Percentiles rank a stretch among this genome's conserved stretches.
These are phyloP conservation scores for Echria macrotheca DNA, from an alignment of 495 filamentous ascomycete species.

Conservation along the genomic window DNA sequence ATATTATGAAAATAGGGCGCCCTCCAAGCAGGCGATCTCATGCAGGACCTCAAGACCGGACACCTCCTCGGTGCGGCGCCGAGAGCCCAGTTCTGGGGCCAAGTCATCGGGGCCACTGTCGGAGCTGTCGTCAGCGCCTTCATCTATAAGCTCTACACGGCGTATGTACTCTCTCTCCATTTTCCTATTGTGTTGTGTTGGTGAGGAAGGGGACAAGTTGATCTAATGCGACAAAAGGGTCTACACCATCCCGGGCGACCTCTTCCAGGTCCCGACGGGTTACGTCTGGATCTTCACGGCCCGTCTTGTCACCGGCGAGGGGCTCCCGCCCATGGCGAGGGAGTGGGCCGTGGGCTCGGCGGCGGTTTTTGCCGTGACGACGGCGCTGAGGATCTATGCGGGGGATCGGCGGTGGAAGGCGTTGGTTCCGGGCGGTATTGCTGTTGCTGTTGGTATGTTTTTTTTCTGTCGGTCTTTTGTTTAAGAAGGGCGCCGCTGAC, in stretches of 20 bases:
- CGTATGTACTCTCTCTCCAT: conserved; percentile 20
- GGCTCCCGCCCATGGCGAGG: conserved; percentile 74
- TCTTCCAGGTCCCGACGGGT: conserved; percentile 91
- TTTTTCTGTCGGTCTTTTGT: too few relatives aligned
- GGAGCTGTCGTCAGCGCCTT: conserved; percentile 81
- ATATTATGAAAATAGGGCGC: conserved; percentile 64
- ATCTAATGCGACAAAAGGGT: conserved; percentile 38
- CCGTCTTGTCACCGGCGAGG: conserved; percentile 86
- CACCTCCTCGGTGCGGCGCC: conserved; percentile 88
- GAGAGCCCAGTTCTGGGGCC: conserved; percentile 93
- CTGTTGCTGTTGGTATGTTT: conserved; percentile 73
- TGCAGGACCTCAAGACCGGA: conserved; percentile 98
- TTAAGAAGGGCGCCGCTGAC: too few relatives aligned
- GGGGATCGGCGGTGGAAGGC: conserved; percentile 46
- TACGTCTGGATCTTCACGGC: conserved; percentile 98
- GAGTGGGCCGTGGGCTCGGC: conserved; percentile 70
- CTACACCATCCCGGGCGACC: conserved; percentile 76
- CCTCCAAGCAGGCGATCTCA: conserved; percentile 91
- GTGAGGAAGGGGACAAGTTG: too few relatives aligned
- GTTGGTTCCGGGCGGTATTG: conserved; percentile 85
- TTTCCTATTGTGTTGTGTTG: neutral
- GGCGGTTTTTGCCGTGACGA: conserved; percentile 61
- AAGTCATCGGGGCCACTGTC: conserved; percentile 84
- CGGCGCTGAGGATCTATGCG: conserved; percentile 55
- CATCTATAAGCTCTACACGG: conserved; percentile 88